Percentiles rank a stretch among this genome's conserved stretches.
Conservation (phyloP, 2,329 filamentous ascomycete genomes). For the Cladosporium sp. region DNA sequence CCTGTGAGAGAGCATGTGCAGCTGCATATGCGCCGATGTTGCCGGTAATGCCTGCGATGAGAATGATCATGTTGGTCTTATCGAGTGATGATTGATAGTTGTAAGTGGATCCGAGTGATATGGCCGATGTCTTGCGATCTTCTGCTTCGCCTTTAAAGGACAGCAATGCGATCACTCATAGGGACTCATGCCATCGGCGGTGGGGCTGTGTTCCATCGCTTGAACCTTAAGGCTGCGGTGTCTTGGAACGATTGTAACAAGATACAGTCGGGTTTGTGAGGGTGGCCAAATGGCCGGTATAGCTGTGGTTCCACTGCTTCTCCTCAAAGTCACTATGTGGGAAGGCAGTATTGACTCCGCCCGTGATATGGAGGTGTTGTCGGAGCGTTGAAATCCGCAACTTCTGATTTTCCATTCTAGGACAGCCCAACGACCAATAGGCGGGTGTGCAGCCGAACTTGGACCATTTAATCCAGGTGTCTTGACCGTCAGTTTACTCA, state of each 20-base stretch:
- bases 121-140: background rate
- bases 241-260: background rate
- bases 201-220: background rate
- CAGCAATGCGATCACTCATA: background rate
- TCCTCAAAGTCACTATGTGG: background rate
- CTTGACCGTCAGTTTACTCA: too few species aligned
- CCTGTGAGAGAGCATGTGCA: slow-evolving; percentile 38
- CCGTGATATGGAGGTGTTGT: too few species aligned
- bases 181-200: background rate
- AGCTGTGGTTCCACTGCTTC: background rate
- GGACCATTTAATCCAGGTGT: too few species aligned
- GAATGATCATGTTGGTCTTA: slow-evolving; percentile 9
- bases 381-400: background rate
- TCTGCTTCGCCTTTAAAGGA: background rate
- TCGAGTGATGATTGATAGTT: background rate
- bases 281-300: too few species aligned
- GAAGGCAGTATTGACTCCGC: background rate
- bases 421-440: background rate
- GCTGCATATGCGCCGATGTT: slow-evolving; percentile 24
- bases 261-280: background rate
- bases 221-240: background rate
- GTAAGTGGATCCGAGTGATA: background rate
- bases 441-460: background rate
- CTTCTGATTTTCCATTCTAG: background rate
- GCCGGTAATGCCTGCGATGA: slow-evolving; percentile 22